Conservation (phyloP, 202 grass and related monocot genomes). For the Carex arenaria region DNA sequence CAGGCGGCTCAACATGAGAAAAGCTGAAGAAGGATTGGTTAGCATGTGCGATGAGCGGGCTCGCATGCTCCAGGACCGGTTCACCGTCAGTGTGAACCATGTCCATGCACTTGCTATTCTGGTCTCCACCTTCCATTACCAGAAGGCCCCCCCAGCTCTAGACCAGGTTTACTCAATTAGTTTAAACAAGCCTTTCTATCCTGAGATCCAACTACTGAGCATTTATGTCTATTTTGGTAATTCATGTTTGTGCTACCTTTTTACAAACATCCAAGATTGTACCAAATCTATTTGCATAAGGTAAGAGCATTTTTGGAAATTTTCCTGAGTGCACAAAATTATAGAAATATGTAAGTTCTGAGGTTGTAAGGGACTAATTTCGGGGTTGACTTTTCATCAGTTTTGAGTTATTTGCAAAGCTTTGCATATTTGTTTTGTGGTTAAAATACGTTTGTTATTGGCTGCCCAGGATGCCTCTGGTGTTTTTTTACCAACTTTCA, state of each 20-base stretch:
- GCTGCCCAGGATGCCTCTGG: neutral
- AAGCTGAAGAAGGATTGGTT: constrained; percentile 63
- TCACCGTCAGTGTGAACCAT: constrained; percentile 94
- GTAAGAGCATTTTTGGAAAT: neutral
- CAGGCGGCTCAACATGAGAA: constrained; percentile 32
- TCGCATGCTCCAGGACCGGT: constrained; percentile 96
- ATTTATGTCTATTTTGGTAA: neutral
- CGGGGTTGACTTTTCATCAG: neutral
- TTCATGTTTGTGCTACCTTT: neutral
- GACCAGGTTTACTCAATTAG: constrained; percentile 59
- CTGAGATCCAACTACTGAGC: neutral
- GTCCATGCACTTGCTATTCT: constrained; percentile 96
- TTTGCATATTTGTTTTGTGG: neutral
- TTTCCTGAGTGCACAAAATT: neutral
- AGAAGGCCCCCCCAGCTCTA: constrained; percentile 72
- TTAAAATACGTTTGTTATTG: neutral
- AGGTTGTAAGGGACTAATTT: neutral
- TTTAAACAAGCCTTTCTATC: neutral
- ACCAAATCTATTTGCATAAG: neutral
- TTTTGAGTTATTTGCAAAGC: neutral
- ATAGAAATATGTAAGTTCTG: neutral
- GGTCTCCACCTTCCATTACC: constrained; percentile 92
- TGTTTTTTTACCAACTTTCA: neutral
- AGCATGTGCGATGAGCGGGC: constrained; percentile 97
- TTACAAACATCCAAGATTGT: neutral